Conservation (phyloP, 805 yeast genomes). For the Sugiyamaella americana region DNA sequence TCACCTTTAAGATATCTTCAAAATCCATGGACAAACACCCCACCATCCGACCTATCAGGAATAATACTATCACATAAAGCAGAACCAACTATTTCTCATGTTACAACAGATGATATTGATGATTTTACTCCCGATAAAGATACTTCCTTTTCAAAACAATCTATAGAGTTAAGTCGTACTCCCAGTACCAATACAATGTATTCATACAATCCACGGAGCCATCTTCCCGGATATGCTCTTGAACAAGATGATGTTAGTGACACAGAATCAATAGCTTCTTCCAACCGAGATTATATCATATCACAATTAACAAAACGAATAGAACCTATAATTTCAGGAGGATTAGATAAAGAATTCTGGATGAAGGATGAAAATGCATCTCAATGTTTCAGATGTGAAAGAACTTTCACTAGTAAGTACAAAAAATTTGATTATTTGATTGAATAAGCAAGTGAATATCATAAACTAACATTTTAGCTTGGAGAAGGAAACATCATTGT, state of each 20-base stretch:
- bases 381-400: slow-evolving; percentile 79
- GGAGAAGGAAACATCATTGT: slow-evolving; percentile 90
- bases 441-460: too few relatives aligned
- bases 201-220: slow-evolving; percentile 20
- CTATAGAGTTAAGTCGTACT: slow-evolving; percentile 14
- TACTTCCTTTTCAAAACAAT: background rate
- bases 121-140: background rate
- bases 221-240: slow-evolving; percentile 21
- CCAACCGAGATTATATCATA: slow-evolving; percentile 14
- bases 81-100: slow-evolving; percentile 2
- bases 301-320: slow-evolving; percentile 13
- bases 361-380: slow-evolving; percentile 90
- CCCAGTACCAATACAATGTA: slow-evolving; percentile 20
- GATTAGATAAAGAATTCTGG: slow-evolving; percentile 78
- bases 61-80: slow-evolving; percentile 1
- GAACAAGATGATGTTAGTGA: slow-evolving; percentile 24
- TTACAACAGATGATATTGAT: slow-evolving; percentile 1
- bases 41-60: background rate
- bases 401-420: slow-evolving; percentile 52
- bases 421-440: too few relatives aligned
- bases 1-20: slow-evolving; percentile 7
- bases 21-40: slow-evolving; percentile 2
- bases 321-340: slow-evolving; percentile 18
- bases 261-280: slow-evolving; percentile 22
- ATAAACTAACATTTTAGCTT: slow-evolving; percentile 48